Percentiles rank a stretch among this genome's conserved stretches.
These are phyloP conservation scores for Saussurea involucrata DNA, from an alignment of 129 eudicot genomes.

Conservation along the genomic window DNA sequence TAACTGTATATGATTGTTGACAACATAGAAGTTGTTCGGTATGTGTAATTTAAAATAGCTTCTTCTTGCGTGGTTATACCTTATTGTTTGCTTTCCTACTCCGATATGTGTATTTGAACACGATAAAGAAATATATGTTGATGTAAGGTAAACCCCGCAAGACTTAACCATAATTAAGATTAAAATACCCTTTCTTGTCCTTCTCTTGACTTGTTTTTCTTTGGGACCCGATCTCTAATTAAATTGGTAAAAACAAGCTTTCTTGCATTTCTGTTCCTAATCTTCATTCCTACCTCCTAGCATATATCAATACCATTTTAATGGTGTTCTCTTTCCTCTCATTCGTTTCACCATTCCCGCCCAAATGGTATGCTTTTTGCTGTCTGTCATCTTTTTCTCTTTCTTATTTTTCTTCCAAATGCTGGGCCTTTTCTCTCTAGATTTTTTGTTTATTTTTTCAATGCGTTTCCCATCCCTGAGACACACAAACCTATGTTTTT, in stretches of 20 bases:
- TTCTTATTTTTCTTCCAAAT: background rate
- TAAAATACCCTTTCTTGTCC: background rate
- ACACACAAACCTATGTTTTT: background rate
- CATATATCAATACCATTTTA: background rate
- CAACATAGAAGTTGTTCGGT: background rate
- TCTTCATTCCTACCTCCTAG: background rate
- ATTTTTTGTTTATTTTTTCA: background rate
- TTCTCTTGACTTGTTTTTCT: background rate
- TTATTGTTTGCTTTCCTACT: background rate
- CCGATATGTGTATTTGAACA: background rate
- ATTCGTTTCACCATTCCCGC: background rate
- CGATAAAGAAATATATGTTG: slow-evolving; percentile 1
- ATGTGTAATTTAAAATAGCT: background rate
- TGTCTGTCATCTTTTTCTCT: background rate
- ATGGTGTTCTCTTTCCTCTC: background rate
- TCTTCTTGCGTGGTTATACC: background rate
- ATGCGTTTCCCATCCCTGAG: background rate
- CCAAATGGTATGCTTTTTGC: background rate
- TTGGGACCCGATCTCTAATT: background rate
- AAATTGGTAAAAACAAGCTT: background rate
- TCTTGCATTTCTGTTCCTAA: background rate
- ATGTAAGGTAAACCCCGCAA: background rate
- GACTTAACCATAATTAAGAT: background rate
- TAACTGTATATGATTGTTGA: background rate
- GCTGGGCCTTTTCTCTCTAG: background rate